Evolutionary conservation across 1,284 basidiomycete genomes (phyloP).

Genomic region (Fomitopsis betulina): DNA sequence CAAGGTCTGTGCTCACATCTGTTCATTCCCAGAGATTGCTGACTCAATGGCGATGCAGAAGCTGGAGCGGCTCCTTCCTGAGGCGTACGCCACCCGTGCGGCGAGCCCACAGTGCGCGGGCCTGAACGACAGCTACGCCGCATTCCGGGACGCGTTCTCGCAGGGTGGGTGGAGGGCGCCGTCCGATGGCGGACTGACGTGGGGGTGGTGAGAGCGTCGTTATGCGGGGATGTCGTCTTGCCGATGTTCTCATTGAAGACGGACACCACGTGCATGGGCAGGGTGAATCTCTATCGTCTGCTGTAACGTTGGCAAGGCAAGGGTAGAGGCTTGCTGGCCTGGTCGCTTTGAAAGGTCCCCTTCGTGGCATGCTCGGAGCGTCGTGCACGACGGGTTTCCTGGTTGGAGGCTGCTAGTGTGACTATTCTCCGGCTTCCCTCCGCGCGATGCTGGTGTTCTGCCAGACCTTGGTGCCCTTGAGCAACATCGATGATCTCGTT

Average conservation of each 20-base stretch:
- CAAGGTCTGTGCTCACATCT: conserved; percentile 40
- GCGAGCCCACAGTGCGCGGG: conserved; percentile 21
- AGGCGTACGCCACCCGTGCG: conserved; percentile 47
- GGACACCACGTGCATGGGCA: background rate
- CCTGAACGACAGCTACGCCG: conserved; percentile 16
- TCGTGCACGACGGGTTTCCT: no score
- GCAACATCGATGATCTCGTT: no score
- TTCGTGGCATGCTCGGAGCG: no score
- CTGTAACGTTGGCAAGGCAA: no score
- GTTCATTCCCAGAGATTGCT: background rate
- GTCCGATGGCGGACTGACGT: conserved; percentile 11
- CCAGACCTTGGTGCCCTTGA: no score
- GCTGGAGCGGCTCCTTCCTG: conserved; percentile 50
- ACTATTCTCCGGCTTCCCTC: no score
- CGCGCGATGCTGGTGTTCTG: no score
- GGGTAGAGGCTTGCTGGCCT: no score
- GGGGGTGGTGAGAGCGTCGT: conserved; percentile 10
- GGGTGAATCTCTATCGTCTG: no score
- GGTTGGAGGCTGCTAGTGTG: no score
- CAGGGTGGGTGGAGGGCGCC: conserved; percentile 2
- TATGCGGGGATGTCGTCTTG: background rate
- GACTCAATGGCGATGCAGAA: conserved; percentile 32
- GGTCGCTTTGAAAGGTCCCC: no score
- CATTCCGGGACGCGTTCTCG: conserved; percentile 18
- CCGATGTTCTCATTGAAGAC: background rate